Conservation (phyloP, 345 rosid species). For the Viola odorata region DNA sequence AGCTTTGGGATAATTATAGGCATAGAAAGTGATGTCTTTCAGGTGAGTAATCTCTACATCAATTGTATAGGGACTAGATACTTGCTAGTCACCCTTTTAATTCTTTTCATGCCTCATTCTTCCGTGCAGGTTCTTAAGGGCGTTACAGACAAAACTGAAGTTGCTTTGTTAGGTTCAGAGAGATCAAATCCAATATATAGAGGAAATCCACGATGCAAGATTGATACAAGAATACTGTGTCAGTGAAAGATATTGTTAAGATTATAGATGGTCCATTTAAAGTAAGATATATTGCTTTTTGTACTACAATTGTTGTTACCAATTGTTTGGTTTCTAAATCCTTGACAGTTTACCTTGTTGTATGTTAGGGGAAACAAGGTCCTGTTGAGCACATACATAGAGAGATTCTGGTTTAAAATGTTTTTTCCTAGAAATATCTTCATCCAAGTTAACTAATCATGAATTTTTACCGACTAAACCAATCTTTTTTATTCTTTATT, state of each 20-base stretch:
- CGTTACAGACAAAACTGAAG: constrained; percentile 87
- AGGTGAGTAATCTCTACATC: constrained; percentile 31
- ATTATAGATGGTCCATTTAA: constrained; percentile 84
- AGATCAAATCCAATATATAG: constrained; percentile 83
- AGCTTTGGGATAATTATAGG: constrained; percentile 93
- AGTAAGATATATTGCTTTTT: constrained; percentile 40
- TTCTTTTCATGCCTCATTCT: background rate
- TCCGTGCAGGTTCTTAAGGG: constrained; percentile 76
- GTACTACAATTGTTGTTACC: too few relatives aligned
- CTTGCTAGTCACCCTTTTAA: background rate
- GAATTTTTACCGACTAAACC: background rate
- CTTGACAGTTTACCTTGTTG: constrained; percentile 4
- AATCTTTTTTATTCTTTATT: background rate
- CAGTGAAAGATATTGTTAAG: constrained; percentile 77
- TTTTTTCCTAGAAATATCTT: too few relatives aligned
- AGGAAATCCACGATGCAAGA: constrained; percentile 69
- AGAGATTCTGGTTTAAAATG: constrained; percentile 11
- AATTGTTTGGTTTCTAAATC: background rate
- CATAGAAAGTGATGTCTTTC: constrained; percentile 93
- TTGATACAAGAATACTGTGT: constrained; percentile 54
- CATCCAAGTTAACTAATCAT: too few relatives aligned
- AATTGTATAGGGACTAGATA: background rate
- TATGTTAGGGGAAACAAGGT: constrained; percentile 81
- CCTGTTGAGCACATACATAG: constrained; percentile 83
- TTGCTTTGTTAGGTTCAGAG: constrained; percentile 77